Conservation (phyloP, 2,329 filamentous ascomycete genomes). For the Hypomyces rosellus region DNA sequence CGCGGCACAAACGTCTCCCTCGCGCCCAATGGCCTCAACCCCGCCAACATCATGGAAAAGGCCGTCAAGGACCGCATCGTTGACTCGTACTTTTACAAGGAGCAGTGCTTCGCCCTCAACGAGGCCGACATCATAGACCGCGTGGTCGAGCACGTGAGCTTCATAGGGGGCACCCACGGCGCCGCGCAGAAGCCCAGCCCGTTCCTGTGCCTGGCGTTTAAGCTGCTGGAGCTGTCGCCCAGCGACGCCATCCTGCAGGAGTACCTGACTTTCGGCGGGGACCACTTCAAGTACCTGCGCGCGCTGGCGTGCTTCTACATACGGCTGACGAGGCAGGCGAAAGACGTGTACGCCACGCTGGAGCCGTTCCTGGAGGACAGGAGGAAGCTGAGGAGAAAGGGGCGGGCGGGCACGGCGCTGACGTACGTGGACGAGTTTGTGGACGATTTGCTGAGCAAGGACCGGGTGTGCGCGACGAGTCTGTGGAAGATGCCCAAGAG, state of each 20-base stretch:
- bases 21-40: constrained; percentile 83
- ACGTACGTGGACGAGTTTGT: constrained; percentile 89
- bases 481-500: constrained; percentile 85
- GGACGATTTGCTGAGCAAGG: constrained; percentile 83
- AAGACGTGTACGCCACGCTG: constrained; percentile 71
- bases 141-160: constrained; percentile 73
- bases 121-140: constrained; percentile 77
- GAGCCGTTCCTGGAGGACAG: constrained; percentile 79
- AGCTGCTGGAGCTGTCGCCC: constrained; percentile 83
- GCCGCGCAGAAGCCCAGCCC: constrained; percentile 79
- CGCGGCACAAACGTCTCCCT: constrained; percentile 72
- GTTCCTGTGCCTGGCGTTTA: constrained; percentile 91
- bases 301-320: constrained; percentile 90
- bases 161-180: constrained; percentile 84
- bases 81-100: constrained; percentile 96
- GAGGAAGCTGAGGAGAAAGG: constrained; percentile 74
- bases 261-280: constrained; percentile 71
- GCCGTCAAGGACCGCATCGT: constrained; percentile 92
- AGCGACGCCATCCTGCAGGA: constrained; percentile 70
- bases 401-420: constrained; percentile 65
- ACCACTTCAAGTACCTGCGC: constrained; percentile 78
- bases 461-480: constrained; percentile 84
- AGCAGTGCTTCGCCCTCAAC: constrained; percentile 96
- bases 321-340: constrained; percentile 75
- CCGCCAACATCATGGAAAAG: constrained; percentile 93